phyloP scores from a whole-genome alignment of 305 asterid genomes.

The Fraxinus paxiana region DNA sequence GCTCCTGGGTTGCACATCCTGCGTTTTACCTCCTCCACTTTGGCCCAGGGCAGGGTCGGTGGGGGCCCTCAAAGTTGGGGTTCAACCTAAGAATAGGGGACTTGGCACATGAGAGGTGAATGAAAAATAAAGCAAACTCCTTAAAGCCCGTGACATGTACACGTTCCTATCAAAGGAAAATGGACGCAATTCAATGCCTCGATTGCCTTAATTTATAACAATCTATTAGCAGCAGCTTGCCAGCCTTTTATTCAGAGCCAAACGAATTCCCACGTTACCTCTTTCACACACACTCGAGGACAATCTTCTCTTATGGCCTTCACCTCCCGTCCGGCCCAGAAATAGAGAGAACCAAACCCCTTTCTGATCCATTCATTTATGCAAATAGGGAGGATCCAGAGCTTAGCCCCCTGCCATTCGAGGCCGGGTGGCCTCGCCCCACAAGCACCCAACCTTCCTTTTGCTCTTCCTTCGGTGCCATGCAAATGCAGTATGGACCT shows the following conservation, averaged over 20 bases:
- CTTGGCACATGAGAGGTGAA: conserved; percentile 39
- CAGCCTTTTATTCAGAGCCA: conserved; percentile 28
- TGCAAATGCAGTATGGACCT: neutral
- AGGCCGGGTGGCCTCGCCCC: too few species aligned
- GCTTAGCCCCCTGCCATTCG: too few species aligned
- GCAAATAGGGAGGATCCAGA: too few species aligned
- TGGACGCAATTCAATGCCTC: conserved; percentile 36
- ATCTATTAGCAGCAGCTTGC: neutral
- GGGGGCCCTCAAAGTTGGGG: too few species aligned
- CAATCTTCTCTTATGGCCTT: neutral
- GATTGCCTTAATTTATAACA: conserved; percentile 7
- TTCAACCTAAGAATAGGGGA: neutral
- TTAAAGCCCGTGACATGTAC: conserved; percentile 49
- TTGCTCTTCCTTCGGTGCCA: too few species aligned
- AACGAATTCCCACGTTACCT: conserved; percentile 38
- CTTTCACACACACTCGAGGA: neutral
- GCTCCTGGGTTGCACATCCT: too few species aligned
- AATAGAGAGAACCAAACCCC: too few species aligned
- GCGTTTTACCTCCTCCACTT: too few species aligned
- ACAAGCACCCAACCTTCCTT: too few species aligned
- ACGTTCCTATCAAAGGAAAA: conserved; percentile 43
- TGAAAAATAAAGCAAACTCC: conserved; percentile 42
- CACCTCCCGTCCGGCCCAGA: neutral
- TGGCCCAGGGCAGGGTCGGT: too few species aligned
- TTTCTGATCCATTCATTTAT: too few species aligned